Evolutionary conservation across 139 green algal genomes (phyloP).

Genomic region (Asterochloris erici): DNA sequence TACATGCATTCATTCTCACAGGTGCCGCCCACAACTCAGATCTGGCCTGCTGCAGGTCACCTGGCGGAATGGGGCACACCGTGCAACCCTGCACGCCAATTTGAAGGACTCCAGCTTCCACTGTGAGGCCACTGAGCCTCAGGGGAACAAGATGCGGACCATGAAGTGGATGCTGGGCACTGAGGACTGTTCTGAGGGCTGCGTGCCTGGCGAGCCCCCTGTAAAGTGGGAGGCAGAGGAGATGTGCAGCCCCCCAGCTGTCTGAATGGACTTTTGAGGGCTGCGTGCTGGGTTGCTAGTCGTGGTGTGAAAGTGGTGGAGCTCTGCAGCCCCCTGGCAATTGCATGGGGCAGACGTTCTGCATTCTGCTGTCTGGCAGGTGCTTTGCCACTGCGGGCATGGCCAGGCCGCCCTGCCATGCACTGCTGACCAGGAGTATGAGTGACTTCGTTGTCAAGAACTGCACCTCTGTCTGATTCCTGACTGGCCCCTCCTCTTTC

Average conservation of each 20-base stretch:
- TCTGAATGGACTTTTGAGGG: too few species aligned
- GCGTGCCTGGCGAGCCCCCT: background rate
- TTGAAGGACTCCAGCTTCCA: constrained; percentile 13
- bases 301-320: too few species aligned
- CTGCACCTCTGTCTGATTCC: too few species aligned
- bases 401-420: too few species aligned
- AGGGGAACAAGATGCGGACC: constrained; percentile 7
- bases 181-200: background rate
- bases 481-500: too few species aligned
- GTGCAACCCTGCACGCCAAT: constrained; percentile 21
- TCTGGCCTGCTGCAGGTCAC: constrained; percentile 19
- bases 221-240: constrained; percentile 15
- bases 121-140: background rate
- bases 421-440: too few species aligned
- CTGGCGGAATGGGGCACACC: constrained; percentile 19
- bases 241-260: background rate
- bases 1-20: background rate
- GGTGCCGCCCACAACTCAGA: background rate
- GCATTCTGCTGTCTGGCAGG: too few species aligned
- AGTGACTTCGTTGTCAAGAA: too few species aligned
- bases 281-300: too few species aligned
- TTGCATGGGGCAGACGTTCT: too few species aligned
- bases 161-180: constrained; percentile 1
- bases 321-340: too few species aligned
- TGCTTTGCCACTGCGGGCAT: too few species aligned